These are phyloP conservation scores for Ceratorhiza oryzae-sativae DNA, from an alignment of 1,284 basidiomycete species.

Conservation along the genomic window DNA sequence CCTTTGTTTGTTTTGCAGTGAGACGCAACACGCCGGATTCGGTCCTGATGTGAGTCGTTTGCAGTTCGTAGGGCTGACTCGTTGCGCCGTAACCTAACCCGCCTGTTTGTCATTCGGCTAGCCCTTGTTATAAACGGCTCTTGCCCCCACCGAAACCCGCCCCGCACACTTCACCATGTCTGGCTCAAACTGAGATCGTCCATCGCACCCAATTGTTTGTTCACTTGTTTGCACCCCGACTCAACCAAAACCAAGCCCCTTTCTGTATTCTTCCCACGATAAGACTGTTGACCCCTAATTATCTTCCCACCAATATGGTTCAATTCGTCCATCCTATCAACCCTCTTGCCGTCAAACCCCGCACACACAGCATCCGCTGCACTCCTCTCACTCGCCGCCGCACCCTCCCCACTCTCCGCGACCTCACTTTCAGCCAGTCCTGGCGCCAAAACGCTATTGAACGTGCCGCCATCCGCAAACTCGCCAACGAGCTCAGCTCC, in stretches of 20 bases:
- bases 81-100: constrained; percentile 11
- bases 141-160: background rate
- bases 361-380: constrained; percentile 6
- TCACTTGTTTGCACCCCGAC: background rate
- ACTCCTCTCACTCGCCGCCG: constrained; percentile 18
- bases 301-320: constrained; percentile 28
- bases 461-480: constrained; percentile 28
- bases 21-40: constrained; percentile 15
- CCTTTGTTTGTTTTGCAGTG: background rate
- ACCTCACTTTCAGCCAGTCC: constrained; percentile 8
- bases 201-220: background rate
- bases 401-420: constrained; percentile 1
- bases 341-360: constrained; percentile 28
- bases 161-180: constrained; percentile 15
- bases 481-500: background rate
- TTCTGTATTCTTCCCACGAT: too few relatives aligned
- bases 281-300: too few relatives aligned
- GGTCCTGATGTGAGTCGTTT: constrained; percentile 38
- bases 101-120: constrained; percentile 25
- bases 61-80: constrained; percentile 15
- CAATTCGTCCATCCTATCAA: constrained; percentile 22
- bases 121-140: constrained; percentile 18
- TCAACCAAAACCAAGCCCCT: too few relatives aligned
- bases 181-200: constrained; percentile 6
- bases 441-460: constrained; percentile 28